Conservation (phyloP, 371 early-diverging fungal species). For the Mortierella sp. region DNA sequence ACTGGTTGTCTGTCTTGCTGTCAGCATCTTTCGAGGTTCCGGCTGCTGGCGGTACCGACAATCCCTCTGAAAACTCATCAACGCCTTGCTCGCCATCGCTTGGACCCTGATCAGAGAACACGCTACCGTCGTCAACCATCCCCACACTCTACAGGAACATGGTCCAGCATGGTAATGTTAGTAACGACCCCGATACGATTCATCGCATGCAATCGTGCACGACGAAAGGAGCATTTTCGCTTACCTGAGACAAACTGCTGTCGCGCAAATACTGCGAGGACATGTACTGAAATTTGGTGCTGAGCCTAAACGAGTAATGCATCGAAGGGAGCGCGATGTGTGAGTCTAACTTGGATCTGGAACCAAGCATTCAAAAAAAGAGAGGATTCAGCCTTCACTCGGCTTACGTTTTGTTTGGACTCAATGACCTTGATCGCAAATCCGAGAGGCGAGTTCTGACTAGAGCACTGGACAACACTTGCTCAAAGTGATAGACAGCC, state of each 20-base stretch:
- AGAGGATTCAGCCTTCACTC: not conserved
- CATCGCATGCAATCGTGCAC: not conserved
- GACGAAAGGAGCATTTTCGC: not conserved
- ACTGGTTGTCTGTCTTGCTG: constrained; percentile 22
- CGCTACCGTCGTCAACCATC: constrained; percentile 26
- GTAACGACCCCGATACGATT: not conserved
- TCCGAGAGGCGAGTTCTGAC: constrained; percentile 60
- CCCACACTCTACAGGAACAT: constrained; percentile 41
- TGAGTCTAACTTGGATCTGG: not conserved
- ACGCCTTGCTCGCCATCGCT: not conserved
- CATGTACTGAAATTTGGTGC: constrained; percentile 40
- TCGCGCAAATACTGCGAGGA: constrained; percentile 55
- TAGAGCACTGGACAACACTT: constrained; percentile 55
- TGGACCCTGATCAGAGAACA: constrained; percentile 20
- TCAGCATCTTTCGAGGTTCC: constrained; percentile 11
- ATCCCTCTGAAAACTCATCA: not conserved
- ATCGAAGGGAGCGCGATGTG: not conserved
- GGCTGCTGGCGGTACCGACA: not conserved
- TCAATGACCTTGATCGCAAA: constrained; percentile 54
- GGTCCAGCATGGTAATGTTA: not conserved
- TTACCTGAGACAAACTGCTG: constrained; percentile 57
- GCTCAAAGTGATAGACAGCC: constrained; percentile 52
- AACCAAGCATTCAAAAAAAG: not conserved
- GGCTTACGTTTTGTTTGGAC: constrained; percentile 41
- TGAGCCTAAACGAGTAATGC: constrained; percentile 21